A percentile compares a stretch with the other conserved stretches of the same genome.
phyloP scores from a whole-genome alignment of 352 stramenopile species.

The Phytophthora melonis region DNA sequence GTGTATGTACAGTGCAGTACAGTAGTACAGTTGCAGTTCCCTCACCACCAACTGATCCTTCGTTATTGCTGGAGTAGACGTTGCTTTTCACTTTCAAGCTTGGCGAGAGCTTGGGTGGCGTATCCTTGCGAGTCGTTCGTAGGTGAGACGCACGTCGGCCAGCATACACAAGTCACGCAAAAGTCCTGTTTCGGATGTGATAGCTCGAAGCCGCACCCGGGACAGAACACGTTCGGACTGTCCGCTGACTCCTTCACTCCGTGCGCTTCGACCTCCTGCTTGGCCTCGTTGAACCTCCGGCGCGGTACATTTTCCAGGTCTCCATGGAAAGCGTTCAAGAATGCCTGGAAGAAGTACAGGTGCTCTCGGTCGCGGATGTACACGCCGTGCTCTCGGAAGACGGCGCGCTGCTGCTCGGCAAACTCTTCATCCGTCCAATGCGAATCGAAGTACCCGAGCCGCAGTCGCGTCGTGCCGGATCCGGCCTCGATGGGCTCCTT shows the following conservation, averaged over 20 bases:
- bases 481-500: slow-evolving; percentile 92
- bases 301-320: slow-evolving; percentile 59
- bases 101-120: slow-evolving; percentile 55
- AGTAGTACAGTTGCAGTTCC: no score
- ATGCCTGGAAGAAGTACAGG: slow-evolving; percentile 74
- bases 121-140: slow-evolving; percentile 66
- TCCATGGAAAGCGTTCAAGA: slow-evolving; percentile 60
- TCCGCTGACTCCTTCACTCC: slow-evolving; percentile 41
- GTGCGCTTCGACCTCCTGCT: slow-evolving; percentile 49
- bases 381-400: slow-evolving; percentile 53
- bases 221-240: slow-evolving; percentile 62
- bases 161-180: slow-evolving; percentile 72
- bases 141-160: slow-evolving; percentile 61
- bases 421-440: slow-evolving; percentile 56
- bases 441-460: slow-evolving; percentile 70
- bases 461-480: slow-evolving; percentile 73
- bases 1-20: no score
- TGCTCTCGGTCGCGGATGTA: slow-evolving; percentile 76
- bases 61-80: slow-evolving; percentile 19
- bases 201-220: slow-evolving; percentile 54
- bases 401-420: slow-evolving; percentile 32
- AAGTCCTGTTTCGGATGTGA: slow-evolving; percentile 57
- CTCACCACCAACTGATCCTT: no score
- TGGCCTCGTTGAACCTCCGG: slow-evolving; percentile 28
- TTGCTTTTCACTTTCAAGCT: slow-evolving; percentile 46